Evolutionary conservation across 2,329 filamentous ascomycete species (phyloP), one percentile per base, ranked within the genome.

Genomic region (Venturia oleaginea): DNA sequence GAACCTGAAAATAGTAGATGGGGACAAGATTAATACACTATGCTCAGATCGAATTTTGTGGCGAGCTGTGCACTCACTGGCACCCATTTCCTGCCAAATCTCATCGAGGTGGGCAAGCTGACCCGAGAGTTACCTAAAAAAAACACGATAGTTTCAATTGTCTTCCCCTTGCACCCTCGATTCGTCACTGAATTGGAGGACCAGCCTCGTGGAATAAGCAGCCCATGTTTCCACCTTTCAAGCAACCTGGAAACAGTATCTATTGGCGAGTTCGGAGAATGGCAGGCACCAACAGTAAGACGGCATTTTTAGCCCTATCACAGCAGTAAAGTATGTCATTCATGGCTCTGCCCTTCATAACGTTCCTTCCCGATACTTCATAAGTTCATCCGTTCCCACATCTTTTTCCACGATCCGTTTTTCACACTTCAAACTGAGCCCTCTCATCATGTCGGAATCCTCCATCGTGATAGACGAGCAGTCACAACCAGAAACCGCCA

Each of bases 51-150:
- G 46, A 15, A 27, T 15, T 15, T 8, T 34, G 51, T 57, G 51
- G 51, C 51, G 51, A 57, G 51, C 51, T 57, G 51, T 57, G 51
- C 51, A n/a, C 15, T 10, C 51, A 34, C 27, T 46, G 42, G 42
- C 42, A 54, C 24, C 24, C 15, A 17, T 19, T 5, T 34, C n/a
- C 24, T 15, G 5, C 34, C 51, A 57, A 32, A 30, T 30, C 51
- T 34, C 30, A 11, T 19, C 17, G 15, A 34, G 27, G 15, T 57
- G n/a, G 51, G 51, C 27, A 57, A 57, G 51, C 51, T 57, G 51
- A 57, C 19, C 5, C 51, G 51, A 19, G 15, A 4, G 19, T 57
- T n/a, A n/a, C n/a, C n/a, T n/a, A n/a, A n/a, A n/a, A n/a, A n/a
- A n/a, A 37, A 2, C 8, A 34, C 17, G 19, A 22, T 34, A 15